These are phyloP conservation scores for Protea cynaroides DNA, from an alignment of 164 flowering plant species.

Conservation along the genomic window DNA sequence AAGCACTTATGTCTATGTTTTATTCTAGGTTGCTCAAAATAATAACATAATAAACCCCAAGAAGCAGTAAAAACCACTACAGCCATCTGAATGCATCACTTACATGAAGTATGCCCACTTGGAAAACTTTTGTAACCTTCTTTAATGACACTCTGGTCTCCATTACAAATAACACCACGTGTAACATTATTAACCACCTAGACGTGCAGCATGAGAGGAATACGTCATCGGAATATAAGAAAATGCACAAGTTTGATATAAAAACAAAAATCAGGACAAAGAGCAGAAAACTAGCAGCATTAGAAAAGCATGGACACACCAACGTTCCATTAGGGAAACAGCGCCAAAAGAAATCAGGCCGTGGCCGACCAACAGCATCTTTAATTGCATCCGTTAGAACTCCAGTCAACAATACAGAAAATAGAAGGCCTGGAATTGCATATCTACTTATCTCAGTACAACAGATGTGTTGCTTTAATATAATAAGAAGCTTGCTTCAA, in stretches of 20 bases:
- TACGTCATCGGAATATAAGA: background rate
- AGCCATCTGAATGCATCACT: background rate
- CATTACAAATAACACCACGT: conserved; percentile 24
- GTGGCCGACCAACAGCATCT: conserved; percentile 46
- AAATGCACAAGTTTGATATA: background rate
- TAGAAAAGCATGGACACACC: conserved; percentile 13
- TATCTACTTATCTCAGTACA: background rate
- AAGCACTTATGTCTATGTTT: background rate
- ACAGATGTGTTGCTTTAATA: background rate
- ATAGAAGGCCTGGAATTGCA: conserved; percentile 25
- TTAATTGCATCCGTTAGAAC: conserved; percentile 39
- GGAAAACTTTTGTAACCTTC: conserved; percentile 32
- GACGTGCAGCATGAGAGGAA: background rate
- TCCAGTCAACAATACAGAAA: conserved; percentile 32
- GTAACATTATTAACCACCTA: conserved; percentile 26
- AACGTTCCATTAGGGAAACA: conserved; percentile 36
- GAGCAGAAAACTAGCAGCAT: background rate
- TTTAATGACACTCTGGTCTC: conserved; percentile 26
- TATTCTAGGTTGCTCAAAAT: background rate
- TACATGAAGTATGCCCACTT: conserved; percentile 18
- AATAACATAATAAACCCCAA: background rate
- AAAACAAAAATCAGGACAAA: background rate
- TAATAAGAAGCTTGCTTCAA: background rate
- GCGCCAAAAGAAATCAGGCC: conserved; percentile 43
- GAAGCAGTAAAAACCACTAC: background rate